Percentiles rank a stretch among this genome's conserved stretches.
phyloP scores from a whole-genome alignment of 192 early-diverging fungal species.

The Linnemannia elongata region DNA sequence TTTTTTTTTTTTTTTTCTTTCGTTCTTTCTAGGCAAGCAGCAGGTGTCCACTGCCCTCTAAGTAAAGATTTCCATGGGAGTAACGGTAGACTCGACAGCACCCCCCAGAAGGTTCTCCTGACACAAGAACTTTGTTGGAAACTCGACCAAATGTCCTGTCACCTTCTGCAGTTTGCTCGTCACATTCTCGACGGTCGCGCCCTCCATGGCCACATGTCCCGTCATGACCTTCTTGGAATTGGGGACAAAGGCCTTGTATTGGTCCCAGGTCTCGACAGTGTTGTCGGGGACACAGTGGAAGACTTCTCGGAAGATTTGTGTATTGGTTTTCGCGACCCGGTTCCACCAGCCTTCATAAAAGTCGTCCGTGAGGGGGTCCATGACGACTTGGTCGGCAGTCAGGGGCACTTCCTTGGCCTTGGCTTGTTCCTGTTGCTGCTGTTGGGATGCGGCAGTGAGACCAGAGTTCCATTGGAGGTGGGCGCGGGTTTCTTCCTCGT shows the following conservation, averaged over 20 bases:
- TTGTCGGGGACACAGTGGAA: conserved; percentile 92
- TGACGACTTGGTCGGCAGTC: conserved; percentile 59
- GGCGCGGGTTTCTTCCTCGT: conserved; percentile 46
- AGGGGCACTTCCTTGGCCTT: conserved; percentile 46
- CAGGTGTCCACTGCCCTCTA: conserved; percentile 15
- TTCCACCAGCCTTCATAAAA: conserved; percentile 76
- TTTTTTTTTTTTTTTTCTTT: too few relatives aligned
- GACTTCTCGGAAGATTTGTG: conserved; percentile 78
- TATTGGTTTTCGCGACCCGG: conserved; percentile 74
- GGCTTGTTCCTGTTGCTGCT: conserved; percentile 3
- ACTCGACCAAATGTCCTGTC: conserved; percentile 67
- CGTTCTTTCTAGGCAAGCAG: too few relatives aligned
- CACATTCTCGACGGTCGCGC: conserved; percentile 61
- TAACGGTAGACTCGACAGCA: conserved; percentile 58
- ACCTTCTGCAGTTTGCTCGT: conserved; percentile 54
- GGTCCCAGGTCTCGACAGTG: conserved; percentile 65
- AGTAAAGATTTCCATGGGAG: conserved; percentile 70
- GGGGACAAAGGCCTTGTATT: conserved; percentile 66
- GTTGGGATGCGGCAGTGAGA: not conserved
- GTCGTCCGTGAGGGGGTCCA: conserved; percentile 77
- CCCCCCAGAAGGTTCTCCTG: conserved; percentile 67
- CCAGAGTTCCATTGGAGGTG: conserved; percentile 33
- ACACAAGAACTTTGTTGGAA: conserved; percentile 65
- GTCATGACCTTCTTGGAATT: conserved; percentile 57
- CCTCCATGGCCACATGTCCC: conserved; percentile 63